Evolutionary conservation across 345 rosid genomes (phyloP).

Genomic region (Aurinia saxatilis): DNA sequence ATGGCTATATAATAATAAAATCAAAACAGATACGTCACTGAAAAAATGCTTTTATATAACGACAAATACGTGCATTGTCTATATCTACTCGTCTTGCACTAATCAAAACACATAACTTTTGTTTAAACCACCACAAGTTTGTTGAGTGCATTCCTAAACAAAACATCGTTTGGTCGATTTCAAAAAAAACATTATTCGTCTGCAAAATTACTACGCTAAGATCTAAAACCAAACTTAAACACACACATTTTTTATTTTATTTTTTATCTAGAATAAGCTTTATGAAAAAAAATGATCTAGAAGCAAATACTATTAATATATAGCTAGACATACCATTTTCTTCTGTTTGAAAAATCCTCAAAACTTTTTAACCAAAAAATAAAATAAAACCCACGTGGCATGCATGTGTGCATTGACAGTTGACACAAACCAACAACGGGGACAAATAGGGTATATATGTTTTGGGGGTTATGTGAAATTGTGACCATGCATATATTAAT

Average conservation of each 20-base stretch:
- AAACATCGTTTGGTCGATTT: not conserved
- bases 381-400: constrained; percentile 2
- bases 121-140: not conserved
- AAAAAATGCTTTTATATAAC: not conserved
- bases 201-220: not conserved
- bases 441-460: constrained; percentile 33
- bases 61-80: not conserved
- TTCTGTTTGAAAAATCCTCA: not conserved
- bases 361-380: not conserved
- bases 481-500: constrained; percentile 21
- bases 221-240: constrained; percentile 1
- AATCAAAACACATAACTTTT: not conserved
- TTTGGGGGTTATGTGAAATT: constrained; percentile 21
- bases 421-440: constrained; percentile 18
- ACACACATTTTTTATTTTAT: too few relatives aligned
- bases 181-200: not conserved
- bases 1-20: not conserved
- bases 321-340: not conserved
- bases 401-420: constrained; percentile 7
- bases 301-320: not conserved
- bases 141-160: not conserved
- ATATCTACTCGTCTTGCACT: not conserved
- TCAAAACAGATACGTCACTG: not conserved
- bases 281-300: not conserved
- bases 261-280: too few relatives aligned